Base-by-base conservation (phyloP, 345 rosid genomes). In the Odontarrhena argentea region DNA sequence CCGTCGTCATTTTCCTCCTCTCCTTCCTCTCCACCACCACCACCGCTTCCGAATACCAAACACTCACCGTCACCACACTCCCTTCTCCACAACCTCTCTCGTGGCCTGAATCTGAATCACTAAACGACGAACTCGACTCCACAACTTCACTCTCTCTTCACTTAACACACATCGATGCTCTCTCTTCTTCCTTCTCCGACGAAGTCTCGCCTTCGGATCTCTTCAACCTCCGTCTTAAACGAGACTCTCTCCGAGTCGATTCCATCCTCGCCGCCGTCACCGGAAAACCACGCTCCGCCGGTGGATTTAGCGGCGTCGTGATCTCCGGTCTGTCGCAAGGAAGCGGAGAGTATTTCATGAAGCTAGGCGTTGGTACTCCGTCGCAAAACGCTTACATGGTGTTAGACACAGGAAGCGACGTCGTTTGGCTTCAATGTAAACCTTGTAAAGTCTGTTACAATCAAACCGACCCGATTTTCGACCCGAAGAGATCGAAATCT, bases 341-440 rank as follows among this genome's bases (percentile, higher is more conserved):
- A 12, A 88, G 96, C 60, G 95, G 99, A 8, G 99, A 94, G 83
- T 94, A 88, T 71, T 94, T 94, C 83, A 91, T 91, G 74, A 86
- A 95, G 75, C 56, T 94, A 14, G 97, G 96, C 12, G 88, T 90
- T 1, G 97, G 96, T 42, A 87, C 99, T 8, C 99, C 97, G 34
- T 76, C 91, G 30, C 82, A 74, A 64, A 83, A 86, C 47, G 67
- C 81, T 3, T 88, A 80, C 77, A 83, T 91, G 91, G 96, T 94
- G 5, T 78, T 94, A 0, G 99, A 94, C 70, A 94, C 99, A 0
- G 97, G 99, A 34, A 88, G 97, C 80, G 99, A 94, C 78, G 70
- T 93, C 76, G 86, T 91, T 24, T 93, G 99, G 99, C 77, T 91
- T 57, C 99, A 90, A 65, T 91, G 97, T 60, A 78, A 91, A 37